Base-by-base conservation (phyloP, 805 yeast genomes). In the Wickerhamomyces subpelliculosus region DNA sequence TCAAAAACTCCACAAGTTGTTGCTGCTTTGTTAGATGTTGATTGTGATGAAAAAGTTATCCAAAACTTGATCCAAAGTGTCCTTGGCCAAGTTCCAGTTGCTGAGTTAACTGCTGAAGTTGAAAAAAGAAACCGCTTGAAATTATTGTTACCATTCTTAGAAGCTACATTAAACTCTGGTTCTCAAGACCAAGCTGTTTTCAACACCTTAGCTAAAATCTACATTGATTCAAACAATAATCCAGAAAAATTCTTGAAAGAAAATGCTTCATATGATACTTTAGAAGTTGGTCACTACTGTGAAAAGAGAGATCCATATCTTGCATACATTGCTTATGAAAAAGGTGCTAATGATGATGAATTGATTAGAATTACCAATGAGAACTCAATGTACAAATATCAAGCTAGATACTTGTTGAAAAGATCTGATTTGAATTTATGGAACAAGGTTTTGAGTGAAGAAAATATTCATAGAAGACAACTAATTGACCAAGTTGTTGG, bases 271-370 rank as follows among this genome's bases (percentile, higher is more conserved):
- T 93, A 93, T 66, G 94, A 93, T 65, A 83, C 97, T n/a, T 69
- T 85, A 50, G 84, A 84, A 53, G 97, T 93, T 48, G 99, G 98
- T 72, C 87, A 79, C 60, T 93, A 93, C 71, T 93, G 99, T 73
- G 99, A 93, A 67, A 90, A 86, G 77, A 84, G 98, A 65, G 99
- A 93, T 58, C 99, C 99, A 45, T 93, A 87, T 67, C 72, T 93
- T 60, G 99, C 98, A 22, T 93, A 87, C 64, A 93, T 93, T 65
- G 95, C 96, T 37, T 93, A 93, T 64, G 95, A 94, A 44, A 90
- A 89, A 67, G 99, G 99, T 58, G 70, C 73, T 38, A 89, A 90
- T 54, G 96, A 93, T 60, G 81, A 72, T 41, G 98, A 93, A 61
- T 75, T 93, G 55, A 77, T 93, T 54, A 72, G 76, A 57, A 88